Percentiles rank a stretch among this genome's conserved stretches.
These are phyloP conservation scores for Rhynchospora breviuscula DNA, from an alignment of 176 grass and related monocot species.

Conservation along the genomic window DNA sequence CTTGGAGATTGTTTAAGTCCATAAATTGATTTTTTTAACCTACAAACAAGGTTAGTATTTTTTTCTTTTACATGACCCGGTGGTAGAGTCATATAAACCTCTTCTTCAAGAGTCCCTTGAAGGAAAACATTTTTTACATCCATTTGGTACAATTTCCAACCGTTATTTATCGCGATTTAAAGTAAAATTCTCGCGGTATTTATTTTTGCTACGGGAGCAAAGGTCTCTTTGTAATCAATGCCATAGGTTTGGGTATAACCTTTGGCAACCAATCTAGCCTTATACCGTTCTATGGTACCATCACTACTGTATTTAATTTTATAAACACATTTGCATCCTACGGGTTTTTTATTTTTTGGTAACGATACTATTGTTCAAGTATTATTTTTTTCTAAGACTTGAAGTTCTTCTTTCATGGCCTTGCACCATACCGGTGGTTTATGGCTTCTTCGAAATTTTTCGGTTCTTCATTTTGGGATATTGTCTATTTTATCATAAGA, in stretches of 20 bases:
- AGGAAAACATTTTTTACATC: not conserved
- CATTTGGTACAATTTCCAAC: not conserved
- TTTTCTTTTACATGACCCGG: not conserved
- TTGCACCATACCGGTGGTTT: not conserved
- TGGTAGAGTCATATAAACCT: not conserved
- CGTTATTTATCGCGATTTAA: not conserved
- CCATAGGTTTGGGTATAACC: not conserved
- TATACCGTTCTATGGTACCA: not conserved
- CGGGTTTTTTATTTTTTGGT: not conserved
- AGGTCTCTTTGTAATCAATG: not conserved
- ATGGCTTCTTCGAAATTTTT: not conserved
- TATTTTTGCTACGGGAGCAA: not conserved
- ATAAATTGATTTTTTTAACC: not conserved
- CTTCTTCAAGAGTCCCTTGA: not conserved
- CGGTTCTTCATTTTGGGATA: not conserved
- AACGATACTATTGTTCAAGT: not conserved
- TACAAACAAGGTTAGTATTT: not conserved
- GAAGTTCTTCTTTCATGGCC: not conserved
- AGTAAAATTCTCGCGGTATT: not conserved
- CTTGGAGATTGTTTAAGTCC: not conserved
- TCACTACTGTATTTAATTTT: not conserved
- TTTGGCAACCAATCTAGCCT: not conserved
- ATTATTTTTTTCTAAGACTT: not conserved
- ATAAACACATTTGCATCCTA: not conserved
- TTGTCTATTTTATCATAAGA: not conserved